These are phyloP conservation scores for Stevia rebaudiana DNA, from an alignment of 140 eudicot species.

Conservation along the genomic window DNA sequence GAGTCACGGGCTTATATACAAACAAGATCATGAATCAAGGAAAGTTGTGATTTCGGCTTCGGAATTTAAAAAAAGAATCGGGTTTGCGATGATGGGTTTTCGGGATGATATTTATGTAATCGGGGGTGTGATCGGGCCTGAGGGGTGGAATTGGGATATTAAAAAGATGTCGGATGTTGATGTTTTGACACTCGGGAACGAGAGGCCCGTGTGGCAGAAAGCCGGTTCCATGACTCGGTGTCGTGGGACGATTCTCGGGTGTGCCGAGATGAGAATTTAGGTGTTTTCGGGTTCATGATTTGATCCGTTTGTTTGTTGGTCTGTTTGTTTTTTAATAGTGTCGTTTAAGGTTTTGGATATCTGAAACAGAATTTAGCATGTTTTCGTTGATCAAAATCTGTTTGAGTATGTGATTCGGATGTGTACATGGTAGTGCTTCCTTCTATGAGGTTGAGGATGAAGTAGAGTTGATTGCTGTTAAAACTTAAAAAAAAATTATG, in stretches of 20 bases:
- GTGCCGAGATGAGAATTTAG: conserved; percentile 70
- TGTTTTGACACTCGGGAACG: conserved; percentile 61
- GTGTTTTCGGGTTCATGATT: neutral
- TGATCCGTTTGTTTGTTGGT: neutral
- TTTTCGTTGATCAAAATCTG: neutral
- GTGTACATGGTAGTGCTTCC: too few relatives aligned
- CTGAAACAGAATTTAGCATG: conserved; percentile 16
- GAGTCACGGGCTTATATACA: conserved; percentile 68
- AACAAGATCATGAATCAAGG: conserved; percentile 43
- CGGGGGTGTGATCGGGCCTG: conserved; percentile 94
- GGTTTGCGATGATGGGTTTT: conserved; percentile 66
- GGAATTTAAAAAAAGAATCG: conserved; percentile 66
- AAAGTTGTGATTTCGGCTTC: conserved; percentile 58
- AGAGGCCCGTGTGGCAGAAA: conserved; percentile 74
- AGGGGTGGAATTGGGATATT: conserved; percentile 71
- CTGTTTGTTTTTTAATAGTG: neutral
- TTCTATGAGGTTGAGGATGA: too few relatives aligned
- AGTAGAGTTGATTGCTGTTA: too few relatives aligned
- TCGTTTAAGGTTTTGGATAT: conserved; percentile 14
- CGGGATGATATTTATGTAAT: conserved; percentile 69
- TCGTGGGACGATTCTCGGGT: conserved; percentile 74
- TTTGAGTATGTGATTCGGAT: too few relatives aligned
- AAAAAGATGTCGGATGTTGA: conserved; percentile 71
- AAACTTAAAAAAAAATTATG: too few relatives aligned
- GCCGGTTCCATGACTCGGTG: conserved; percentile 75